Evolutionary conservation across 2,329 filamentous ascomycete species (phyloP), one percentile per base, ranked within the genome.

Genomic region (Monosporascus ibericus): DNA sequence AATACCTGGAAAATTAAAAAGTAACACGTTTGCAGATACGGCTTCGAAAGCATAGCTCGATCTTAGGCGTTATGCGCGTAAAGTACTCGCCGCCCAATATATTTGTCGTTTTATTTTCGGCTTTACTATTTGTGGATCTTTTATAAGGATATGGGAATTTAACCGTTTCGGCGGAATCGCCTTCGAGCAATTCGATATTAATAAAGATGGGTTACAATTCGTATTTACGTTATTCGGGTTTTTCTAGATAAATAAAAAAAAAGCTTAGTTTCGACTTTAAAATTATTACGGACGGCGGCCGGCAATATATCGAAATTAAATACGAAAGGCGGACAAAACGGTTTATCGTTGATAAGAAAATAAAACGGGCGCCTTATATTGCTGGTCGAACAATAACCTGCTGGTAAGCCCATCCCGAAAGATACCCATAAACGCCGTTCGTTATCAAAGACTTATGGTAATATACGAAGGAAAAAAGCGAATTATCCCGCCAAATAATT

Each of bases 361-460:
- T 75, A 42, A 58, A 55, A 48, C 63, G 63, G 18, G 55, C 64
- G 53, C 56, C 48, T 53, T 71, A 63, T 51, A 63, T 74, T 53
- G 62, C 63, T 47, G 67, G 71, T 55, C 64, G 69, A 52, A 72
- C 68, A 37, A 76, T 71, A 24, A 76, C 67, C 18, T 77, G 67
- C 49, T 77, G 67, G 72, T 73, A 71, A 64, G 74, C 68, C 11
- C 60, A 76, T 66, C 63, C 50, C 40, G 61, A 75, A 48, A 64
- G 54, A 42, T 58, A 72, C 38, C 53, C 57, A 18, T 15, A 60
- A 27, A 62, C 49, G 22, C 62, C 60, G 3, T 63, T 77, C 56
- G 67, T 77, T n/a, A 65, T 77, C 50, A 79, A 78, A 55, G 70
- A 75, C 54, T 75, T 67, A 3, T 76, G 68, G 72, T 69, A 77